Conservation (phyloP, 179 eudicot species). For the Patellifolia procumbens region DNA sequence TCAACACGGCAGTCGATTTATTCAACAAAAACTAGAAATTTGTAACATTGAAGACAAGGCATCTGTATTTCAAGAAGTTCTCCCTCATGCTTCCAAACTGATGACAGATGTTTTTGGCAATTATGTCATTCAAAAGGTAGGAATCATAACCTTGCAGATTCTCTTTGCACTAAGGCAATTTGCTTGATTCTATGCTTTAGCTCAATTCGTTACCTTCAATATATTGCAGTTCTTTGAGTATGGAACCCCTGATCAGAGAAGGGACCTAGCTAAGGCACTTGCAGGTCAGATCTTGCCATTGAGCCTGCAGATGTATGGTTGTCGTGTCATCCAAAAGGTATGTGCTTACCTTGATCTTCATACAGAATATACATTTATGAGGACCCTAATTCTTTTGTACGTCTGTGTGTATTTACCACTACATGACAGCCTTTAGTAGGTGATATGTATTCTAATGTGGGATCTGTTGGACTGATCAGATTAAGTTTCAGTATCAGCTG, state of each 20-base stretch:
- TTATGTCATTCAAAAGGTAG: constrained; percentile 95
- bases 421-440: no score
- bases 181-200: background rate
- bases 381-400: background rate
- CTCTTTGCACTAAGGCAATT: background rate
- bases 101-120: constrained; percentile 98
- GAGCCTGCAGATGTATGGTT: constrained; percentile 97
- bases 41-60: constrained; percentile 71
- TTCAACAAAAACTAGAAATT: constrained; percentile 87
- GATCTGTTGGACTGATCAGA: background rate
- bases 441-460: background rate
- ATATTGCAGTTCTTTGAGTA: constrained; percentile 79
- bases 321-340: constrained; percentile 97
- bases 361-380: background rate
- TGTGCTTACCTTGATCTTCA: constrained; percentile 2
- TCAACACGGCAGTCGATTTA: constrained; percentile 95
- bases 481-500: background rate
- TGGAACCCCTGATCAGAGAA: constrained; percentile 79
- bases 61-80: constrained; percentile 77
- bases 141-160: constrained; percentile 9
- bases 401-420: background rate
- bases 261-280: constrained; percentile 78
- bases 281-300: constrained; percentile 65
- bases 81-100: constrained; percentile 75
- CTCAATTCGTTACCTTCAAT: background rate